Conservation (phyloP, 306 rosid genomes). For the Corylus heterophylla region DNA sequence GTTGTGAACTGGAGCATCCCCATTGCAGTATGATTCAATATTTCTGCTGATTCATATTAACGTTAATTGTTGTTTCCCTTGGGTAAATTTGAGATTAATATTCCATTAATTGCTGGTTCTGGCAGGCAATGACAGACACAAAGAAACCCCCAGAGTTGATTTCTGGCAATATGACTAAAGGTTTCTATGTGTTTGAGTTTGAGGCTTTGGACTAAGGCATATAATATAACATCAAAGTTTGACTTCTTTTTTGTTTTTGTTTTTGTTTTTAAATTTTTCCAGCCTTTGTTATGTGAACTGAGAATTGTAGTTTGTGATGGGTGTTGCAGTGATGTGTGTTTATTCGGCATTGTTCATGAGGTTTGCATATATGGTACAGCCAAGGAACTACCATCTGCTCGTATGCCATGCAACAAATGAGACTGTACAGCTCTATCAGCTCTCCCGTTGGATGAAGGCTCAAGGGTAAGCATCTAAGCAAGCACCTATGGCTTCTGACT, state of each 20-base stretch:
- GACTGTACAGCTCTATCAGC: slow-evolving; percentile 69
- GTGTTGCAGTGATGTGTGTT: slow-evolving; percentile 66
- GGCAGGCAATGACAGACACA: slow-evolving; percentile 55
- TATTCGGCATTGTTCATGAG: slow-evolving; percentile 76
- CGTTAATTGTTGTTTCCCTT: neutral
- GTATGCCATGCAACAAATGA: slow-evolving; percentile 69
- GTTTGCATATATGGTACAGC: slow-evolving; percentile 81
- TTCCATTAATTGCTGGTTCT: slow-evolving; percentile 4
- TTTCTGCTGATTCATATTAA: neutral
- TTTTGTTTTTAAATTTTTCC: neutral
- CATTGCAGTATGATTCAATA: slow-evolving; percentile 41
- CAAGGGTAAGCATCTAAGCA: slow-evolving; percentile 44
- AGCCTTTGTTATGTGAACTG: slow-evolving; percentile 3
- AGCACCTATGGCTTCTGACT: neutral
- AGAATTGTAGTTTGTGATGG: slow-evolving; percentile 8
- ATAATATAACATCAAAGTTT: too few relatives aligned
- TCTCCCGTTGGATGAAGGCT: slow-evolving; percentile 64
- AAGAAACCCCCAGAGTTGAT: slow-evolving; percentile 58
- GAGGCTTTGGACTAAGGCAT: neutral
- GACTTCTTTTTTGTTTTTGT: neutral
- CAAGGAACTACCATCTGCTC: slow-evolving; percentile 67
- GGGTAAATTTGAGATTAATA: neutral
- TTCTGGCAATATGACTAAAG: slow-evolving; percentile 58
- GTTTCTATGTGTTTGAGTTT: slow-evolving; percentile 25
- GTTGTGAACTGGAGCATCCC: slow-evolving; percentile 59